A percentile compares a stretch with the other conserved stretches of the same genome.
Conservation (phyloP, 2,329 filamentous ascomycete genomes). For the Xylariales sp. region DNA sequence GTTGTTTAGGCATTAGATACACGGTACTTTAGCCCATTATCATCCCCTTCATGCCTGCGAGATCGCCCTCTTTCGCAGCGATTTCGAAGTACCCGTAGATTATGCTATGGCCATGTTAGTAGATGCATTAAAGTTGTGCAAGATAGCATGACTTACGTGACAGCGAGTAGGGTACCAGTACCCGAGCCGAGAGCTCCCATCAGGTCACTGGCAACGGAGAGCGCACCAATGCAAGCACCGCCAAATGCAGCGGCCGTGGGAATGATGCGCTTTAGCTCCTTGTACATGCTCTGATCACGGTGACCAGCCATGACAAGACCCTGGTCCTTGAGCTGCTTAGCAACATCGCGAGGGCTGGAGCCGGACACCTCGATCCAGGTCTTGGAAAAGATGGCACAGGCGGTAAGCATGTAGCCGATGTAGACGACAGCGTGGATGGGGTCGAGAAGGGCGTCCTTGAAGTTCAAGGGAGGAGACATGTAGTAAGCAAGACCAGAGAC, state of each 20-base stretch:
- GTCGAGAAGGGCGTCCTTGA: conserved; percentile 94
- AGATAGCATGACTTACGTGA: conserved; percentile 69
- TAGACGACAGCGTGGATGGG: conserved; percentile 95
- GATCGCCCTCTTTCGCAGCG: conserved; percentile 95
- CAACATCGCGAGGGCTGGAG: conserved; percentile 94
- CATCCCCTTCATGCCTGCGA: conserved; percentile 74
- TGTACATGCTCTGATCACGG: conserved; percentile 99
- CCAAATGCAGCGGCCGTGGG: conserved; percentile 97
- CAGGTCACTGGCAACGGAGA: conserved; percentile 92
- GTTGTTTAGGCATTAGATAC: no score
- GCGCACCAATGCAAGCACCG: conserved; percentile 96
- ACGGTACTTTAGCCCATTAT: conserved; percentile 55
- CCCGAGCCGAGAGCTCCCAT: conserved; percentile 93
- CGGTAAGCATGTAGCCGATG: conserved; percentile 95
- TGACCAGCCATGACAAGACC: conserved; percentile 99
- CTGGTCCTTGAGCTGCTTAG: conserved; percentile 99
- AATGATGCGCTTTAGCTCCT: conserved; percentile 98
- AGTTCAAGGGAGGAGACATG: conserved; percentile 97
- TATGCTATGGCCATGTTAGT: conserved; percentile 58
- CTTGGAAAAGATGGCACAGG: conserved; percentile 98
- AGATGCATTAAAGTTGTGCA: conserved; percentile 17
- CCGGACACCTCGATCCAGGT: conserved; percentile 99
- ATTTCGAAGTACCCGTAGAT: conserved; percentile 99
- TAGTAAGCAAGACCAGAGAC: conserved; percentile 95
- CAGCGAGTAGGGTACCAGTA: conserved; percentile 95